Conservation (phyloP, 257 asterid species). For the Cinchona pubescens region DNA sequence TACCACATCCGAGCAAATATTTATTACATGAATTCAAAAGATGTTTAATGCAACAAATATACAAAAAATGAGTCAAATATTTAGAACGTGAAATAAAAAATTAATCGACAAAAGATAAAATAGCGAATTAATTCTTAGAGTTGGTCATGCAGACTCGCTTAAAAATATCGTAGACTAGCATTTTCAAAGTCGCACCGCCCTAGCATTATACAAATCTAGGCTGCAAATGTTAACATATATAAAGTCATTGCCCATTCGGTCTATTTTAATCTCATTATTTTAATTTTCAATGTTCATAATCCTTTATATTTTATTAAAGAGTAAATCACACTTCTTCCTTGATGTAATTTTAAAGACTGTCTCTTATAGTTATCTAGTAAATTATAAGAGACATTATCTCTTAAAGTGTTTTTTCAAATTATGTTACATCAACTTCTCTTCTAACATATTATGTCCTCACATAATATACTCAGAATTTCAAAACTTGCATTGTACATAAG, state of each 20-base stretch:
- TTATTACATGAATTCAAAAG: not conserved
- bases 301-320: not conserved
- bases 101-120: no score
- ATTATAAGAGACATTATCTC: no score
- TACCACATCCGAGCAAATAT: not conserved
- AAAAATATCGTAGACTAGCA: not conserved
- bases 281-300: not conserved
- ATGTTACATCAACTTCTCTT: not conserved
- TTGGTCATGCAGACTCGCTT: not conserved
- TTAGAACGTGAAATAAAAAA: no score
- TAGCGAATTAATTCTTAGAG: not conserved
- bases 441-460: not conserved
- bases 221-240: not conserved
- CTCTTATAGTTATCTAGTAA: no score
- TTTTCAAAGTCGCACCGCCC: slow-evolving; percentile 2
- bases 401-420: not conserved
- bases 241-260: no score
- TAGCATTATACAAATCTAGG: not conserved
- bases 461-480: not conserved
- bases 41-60: not conserved
- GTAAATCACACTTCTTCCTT: not conserved
- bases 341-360: accelerated
- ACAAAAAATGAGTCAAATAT: no score
- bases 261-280: not conserved
- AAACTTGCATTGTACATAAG: not conserved